A percentile compares a stretch with the other conserved stretches of the same genome.
These are phyloP conservation scores for Pyricularia sp. DNA, from an alignment of 2,329 filamentous ascomycete genomes.

Conservation along the genomic window DNA sequence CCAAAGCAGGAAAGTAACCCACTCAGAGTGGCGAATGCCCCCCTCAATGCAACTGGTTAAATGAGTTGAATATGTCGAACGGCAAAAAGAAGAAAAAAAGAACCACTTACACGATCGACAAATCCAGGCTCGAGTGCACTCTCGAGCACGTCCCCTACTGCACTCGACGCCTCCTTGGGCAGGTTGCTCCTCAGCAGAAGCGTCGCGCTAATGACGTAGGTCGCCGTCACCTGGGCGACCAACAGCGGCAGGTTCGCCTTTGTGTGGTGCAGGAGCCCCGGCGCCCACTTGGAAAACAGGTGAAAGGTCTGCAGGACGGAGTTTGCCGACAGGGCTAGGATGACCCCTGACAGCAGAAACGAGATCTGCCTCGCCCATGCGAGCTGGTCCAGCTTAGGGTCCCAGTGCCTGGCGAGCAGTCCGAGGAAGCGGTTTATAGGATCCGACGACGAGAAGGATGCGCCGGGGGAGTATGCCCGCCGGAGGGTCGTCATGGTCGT, in stretches of 20 bases:
- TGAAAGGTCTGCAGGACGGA: conserved; percentile 79
- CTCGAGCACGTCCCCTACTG: conserved; percentile 68
- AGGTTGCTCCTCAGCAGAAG: conserved; percentile 70
- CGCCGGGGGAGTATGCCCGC: conserved; percentile 37
- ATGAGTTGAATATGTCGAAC: neutral
- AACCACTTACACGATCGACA: conserved; percentile 43
- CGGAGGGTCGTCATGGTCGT: conserved; percentile 60
- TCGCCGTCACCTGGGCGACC: conserved; percentile 71
- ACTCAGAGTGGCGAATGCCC: neutral
- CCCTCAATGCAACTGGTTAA: neutral
- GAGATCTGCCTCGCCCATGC: conserved; percentile 81
- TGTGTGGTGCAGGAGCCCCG: conserved; percentile 60
- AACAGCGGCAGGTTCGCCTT: conserved; percentile 72
- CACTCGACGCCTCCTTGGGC: conserved; percentile 65
- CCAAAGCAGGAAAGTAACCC: neutral
- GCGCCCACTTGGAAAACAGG: conserved; percentile 68
- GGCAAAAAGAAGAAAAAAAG: neutral
- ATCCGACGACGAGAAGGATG: conserved; percentile 60
- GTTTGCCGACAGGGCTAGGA: conserved; percentile 73
- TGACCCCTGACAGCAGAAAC: conserved; percentile 73
- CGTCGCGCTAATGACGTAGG: conserved; percentile 76
- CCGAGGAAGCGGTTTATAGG: conserved; percentile 78
- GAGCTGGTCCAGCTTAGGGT: conserved; percentile 70
- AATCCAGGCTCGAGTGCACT: conserved; percentile 65
- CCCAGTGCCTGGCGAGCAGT: conserved; percentile 73